These are phyloP conservation scores for Russula compacta DNA, from an alignment of 768 basidiomycete genomes.

Conservation along the genomic window DNA sequence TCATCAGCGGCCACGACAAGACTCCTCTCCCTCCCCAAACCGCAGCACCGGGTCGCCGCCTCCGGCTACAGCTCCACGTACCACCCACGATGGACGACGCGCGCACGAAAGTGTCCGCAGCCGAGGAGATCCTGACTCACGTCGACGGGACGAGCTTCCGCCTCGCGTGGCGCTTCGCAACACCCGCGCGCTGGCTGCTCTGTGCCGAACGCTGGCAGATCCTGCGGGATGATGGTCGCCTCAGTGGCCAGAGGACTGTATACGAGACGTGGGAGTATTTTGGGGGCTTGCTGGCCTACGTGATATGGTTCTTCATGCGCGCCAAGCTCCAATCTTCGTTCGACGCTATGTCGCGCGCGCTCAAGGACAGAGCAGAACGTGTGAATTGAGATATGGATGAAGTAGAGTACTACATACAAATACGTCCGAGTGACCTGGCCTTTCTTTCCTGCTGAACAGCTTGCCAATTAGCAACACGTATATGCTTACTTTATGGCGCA, in stretches of 20 bases:
- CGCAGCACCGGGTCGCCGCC: background rate
- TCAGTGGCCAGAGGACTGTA: background rate
- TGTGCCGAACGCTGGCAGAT: slow-evolving; percentile 10
- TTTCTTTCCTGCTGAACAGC: too few relatives aligned
- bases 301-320: slow-evolving; percentile 2
- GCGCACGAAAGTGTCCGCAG: background rate
- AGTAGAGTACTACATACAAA: background rate
- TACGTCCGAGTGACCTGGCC: background rate
- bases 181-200: slow-evolving; percentile 7
- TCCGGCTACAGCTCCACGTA: background rate
- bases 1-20: slow-evolving; percentile 2
- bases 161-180: slow-evolving; percentile 8
- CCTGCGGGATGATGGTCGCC: background rate
- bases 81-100: slow-evolving; percentile 7
- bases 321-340: slow-evolving; percentile 8
- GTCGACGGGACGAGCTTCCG: background rate
- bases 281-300: slow-evolving; percentile 2
- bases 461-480: too few relatives aligned
- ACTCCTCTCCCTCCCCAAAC: background rate
- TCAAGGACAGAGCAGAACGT: slow-evolving; percentile 7
- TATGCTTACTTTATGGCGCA: too few relatives aligned
- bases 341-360: slow-evolving; percentile 3
- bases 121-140: slow-evolving; percentile 5
- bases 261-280: slow-evolving; percentile 12
- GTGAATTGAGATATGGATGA: background rate